A percentile compares a stretch with the other conserved stretches of the same genome.
Evolutionary conservation across 371 early-diverging fungal species (phyloP).

Genomic region (Mucor irregularis): DNA sequence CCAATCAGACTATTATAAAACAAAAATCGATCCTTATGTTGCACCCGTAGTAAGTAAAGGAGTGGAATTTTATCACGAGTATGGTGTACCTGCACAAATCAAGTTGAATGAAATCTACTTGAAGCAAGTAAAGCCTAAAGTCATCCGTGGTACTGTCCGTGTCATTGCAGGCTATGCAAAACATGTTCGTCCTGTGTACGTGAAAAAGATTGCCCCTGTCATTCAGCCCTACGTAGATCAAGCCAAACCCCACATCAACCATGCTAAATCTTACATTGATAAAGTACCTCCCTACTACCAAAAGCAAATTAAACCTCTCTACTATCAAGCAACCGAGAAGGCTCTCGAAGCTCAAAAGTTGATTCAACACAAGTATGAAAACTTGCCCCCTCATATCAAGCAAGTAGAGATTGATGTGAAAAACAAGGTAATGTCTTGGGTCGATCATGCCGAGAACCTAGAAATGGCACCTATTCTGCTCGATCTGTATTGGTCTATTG

Average conservation of each 20-base stretch:
- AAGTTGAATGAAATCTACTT: neutral
- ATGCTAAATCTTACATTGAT: neutral
- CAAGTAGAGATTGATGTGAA: neutral
- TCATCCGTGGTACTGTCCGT: neutral
- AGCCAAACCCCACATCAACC: neutral
- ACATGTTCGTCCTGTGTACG: neutral
- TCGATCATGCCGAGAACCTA: slow-evolving; percentile 4
- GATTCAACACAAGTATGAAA: neutral
- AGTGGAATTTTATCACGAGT: neutral
- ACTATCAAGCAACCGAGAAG: neutral
- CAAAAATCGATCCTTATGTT: slow-evolving; percentile 6
- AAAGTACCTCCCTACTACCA: too few relatives aligned
- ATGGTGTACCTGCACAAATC: slow-evolving; percentile 5
- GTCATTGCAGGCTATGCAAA: neutral
- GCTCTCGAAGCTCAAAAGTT: neutral
- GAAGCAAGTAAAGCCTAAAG: neutral
- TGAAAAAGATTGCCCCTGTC: neutral
- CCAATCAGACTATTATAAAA: slow-evolving; percentile 2
- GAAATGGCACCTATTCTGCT: slow-evolving; percentile 5
- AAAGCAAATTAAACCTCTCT: too few relatives aligned
- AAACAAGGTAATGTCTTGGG: neutral
- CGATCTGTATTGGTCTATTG: neutral
- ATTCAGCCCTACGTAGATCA: neutral
- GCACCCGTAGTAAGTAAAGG: neutral
- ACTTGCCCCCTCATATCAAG: neutral